A percentile compares a stretch with the other conserved stretches of the same genome.
Evolutionary conservation across 768 basidiomycete species (phyloP).

Genomic region (Boletus subcaerulescens): DNA sequence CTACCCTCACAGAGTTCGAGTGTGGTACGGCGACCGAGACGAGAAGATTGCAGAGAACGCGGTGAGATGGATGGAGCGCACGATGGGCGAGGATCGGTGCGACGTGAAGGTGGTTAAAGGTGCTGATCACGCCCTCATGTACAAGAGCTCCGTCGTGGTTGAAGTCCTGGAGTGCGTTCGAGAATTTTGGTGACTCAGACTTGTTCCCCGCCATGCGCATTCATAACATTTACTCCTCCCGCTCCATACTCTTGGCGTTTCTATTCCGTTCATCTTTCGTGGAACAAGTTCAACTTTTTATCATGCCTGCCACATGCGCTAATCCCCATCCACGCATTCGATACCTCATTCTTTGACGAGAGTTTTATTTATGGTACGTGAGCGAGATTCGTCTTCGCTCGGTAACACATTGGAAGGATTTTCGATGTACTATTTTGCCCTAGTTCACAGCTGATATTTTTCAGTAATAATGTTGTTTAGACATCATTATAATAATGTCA

Average conservation of each 20-base stretch:
- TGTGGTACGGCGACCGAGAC: conserved; percentile 94
- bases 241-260: conserved; percentile 17
- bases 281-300: conserved; percentile 15
- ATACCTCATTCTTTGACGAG: conserved; percentile 6
- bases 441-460: conserved; percentile 25
- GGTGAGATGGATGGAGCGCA: conserved; percentile 88
- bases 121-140: conserved; percentile 93
- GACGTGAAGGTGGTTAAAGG: conserved; percentile 79
- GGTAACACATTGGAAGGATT: conserved; percentile 22
- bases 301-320: neutral
- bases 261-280: conserved; percentile 7
- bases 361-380: conserved; percentile 17
- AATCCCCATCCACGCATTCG: conserved; percentile 5
- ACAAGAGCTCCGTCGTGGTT: conserved; percentile 80
- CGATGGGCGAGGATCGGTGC: conserved; percentile 73
- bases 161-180: conserved; percentile 75
- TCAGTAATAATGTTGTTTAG: conserved; percentile 34
- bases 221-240: conserved; percentile 10
- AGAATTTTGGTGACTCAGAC: conserved; percentile 46
- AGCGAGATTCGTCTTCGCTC: conserved; percentile 16
- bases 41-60: conserved; percentile 92
- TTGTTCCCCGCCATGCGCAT: neutral
- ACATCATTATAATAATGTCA: conserved; percentile 29
- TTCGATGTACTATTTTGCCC: conserved; percentile 29
- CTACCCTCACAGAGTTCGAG: conserved; percentile 70